Evolutionary conservation across 2,329 filamentous ascomycete genomes (phyloP).

Genomic region (Sarocladium oryzae): DNA sequence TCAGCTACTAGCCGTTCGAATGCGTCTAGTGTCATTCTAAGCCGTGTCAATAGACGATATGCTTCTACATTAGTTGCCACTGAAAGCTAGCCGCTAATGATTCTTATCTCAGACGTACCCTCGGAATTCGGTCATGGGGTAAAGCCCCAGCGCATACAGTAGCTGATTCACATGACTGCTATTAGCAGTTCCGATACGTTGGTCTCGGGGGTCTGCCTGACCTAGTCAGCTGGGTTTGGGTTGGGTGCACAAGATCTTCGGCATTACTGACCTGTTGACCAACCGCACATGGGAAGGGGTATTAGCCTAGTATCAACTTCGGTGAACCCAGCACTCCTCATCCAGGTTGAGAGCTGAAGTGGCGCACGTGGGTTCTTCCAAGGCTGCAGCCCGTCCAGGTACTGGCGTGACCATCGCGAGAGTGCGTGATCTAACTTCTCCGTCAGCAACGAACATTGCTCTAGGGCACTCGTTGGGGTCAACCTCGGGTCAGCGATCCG

Average conservation of each 20-base stretch:
- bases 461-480: not conserved
- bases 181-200: constrained; percentile 47
- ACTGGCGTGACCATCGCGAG: constrained; percentile 59
- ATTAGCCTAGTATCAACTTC: constrained; percentile 62
- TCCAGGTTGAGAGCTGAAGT: constrained; percentile 50
- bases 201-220: constrained; percentile 42
- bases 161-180: constrained; percentile 47
- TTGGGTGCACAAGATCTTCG: not conserved
- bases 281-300: constrained; percentile 61
- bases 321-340: constrained; percentile 57
- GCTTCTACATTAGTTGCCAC: no score
- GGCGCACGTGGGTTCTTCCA: constrained; percentile 62
- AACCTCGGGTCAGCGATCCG: constrained; percentile 62
- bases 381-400: constrained; percentile 54
- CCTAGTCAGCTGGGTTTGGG: not conserved
- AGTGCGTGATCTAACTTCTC: constrained; percentile 50
- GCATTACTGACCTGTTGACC: constrained; percentile 53
- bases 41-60: constrained; percentile 9
- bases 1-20: constrained; percentile 51
- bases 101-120: no score
- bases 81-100: no score
- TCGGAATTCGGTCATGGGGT: constrained; percentile 44
- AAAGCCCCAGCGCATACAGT: constrained; percentile 48
- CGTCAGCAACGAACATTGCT: constrained; percentile 8
- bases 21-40: constrained; percentile 50